Conservation (phyloP, 139 green algal genomes). For the Mesotaenium endlicherianum region DNA sequence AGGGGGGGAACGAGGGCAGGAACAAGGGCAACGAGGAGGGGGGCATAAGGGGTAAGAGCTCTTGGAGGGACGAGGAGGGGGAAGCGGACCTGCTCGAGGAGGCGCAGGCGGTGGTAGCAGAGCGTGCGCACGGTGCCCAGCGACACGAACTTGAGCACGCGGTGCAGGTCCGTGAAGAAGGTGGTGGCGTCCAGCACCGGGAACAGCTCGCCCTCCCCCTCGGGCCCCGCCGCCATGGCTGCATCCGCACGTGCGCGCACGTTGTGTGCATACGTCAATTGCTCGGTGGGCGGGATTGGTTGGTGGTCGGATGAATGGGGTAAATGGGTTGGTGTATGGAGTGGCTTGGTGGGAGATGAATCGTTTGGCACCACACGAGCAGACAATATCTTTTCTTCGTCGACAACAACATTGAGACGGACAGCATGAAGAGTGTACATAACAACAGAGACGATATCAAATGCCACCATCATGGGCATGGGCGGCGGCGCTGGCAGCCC, state of each 20-base stretch:
- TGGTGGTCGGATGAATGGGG: background rate
- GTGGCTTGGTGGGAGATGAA: background rate
- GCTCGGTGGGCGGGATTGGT: too few relatives aligned
- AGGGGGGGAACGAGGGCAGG: background rate
- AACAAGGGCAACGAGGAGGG: background rate
- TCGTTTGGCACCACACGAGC: too few relatives aligned
- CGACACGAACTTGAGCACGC: slow-evolving; percentile 62
- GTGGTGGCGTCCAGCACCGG: slow-evolving; percentile 62
- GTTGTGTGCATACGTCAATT: too few relatives aligned
- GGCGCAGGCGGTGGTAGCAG: slow-evolving; percentile 89
- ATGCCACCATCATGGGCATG: too few relatives aligned
- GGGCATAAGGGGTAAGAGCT: too few relatives aligned
- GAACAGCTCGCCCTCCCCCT: slow-evolving; percentile 28
- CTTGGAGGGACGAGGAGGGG: background rate
- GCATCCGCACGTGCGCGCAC: too few relatives aligned
- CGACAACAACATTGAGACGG: too few relatives aligned
- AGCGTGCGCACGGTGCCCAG: slow-evolving; percentile 86
- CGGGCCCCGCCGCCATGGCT: too few relatives aligned
- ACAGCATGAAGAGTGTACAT: too few relatives aligned
- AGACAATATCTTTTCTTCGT: background rate
- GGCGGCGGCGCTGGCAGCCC: too few relatives aligned
- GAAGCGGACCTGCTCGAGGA: slow-evolving; percentile 79
- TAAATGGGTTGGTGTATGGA: background rate
- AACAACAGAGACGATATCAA: too few relatives aligned
- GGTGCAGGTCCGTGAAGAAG: slow-evolving; percentile 94